These are phyloP conservation scores for Syzygium syzygioides DNA, from an alignment of 441 rosid genomes.

Conservation along the genomic window DNA sequence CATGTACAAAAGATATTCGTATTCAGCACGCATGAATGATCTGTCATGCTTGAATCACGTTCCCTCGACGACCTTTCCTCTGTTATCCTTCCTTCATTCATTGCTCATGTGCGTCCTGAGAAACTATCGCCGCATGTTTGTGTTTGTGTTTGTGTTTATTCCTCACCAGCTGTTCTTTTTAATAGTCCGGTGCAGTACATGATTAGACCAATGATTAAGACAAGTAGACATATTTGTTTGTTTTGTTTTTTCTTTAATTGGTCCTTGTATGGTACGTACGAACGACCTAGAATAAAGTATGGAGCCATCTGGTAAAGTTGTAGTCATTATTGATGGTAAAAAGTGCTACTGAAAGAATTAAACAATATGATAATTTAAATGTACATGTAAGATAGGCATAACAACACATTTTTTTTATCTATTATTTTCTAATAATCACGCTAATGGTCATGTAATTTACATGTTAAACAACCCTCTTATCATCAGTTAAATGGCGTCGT, in stretches of 20 bases:
- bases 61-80: background rate
- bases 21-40: background rate
- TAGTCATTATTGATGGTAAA: too few relatives aligned
- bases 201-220: background rate
- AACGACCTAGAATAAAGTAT: background rate
- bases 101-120: conserved; percentile 11
- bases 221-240: background rate
- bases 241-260: background rate
- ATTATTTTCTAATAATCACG: background rate
- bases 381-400: background rate
- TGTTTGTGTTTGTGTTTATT: background rate
- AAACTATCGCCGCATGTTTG: conserved; percentile 6
- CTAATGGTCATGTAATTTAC: rapidly evolving
- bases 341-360: background rate
- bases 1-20: background rate
- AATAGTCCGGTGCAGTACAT: background rate
- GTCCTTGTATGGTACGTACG: background rate
- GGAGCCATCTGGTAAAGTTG: too few relatives aligned
- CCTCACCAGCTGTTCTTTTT: background rate
- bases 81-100: background rate
- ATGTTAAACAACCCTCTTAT: background rate
- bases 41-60: background rate
- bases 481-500: background rate
- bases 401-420: background rate
- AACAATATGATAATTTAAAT: background rate